These are phyloP conservation scores for Gnomoniopsis smithogilvyi DNA, from an alignment of 2,329 filamentous ascomycete species.

Conservation along the genomic window DNA sequence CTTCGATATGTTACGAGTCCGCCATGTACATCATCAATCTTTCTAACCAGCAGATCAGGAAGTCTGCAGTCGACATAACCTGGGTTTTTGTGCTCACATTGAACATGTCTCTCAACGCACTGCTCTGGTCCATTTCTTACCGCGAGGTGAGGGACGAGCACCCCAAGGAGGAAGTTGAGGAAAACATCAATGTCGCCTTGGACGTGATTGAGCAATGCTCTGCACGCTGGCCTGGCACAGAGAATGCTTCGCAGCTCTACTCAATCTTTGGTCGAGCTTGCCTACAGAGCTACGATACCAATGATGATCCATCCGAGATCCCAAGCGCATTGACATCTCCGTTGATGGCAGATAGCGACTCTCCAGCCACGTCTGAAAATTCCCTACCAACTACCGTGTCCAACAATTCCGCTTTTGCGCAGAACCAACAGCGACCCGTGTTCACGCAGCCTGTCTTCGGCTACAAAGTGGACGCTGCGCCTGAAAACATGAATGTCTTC, in stretches of 20 bases:
- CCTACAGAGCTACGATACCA: constrained; percentile 77
- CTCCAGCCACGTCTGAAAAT: constrained; percentile 40
- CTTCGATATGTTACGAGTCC: constrained; percentile 78
- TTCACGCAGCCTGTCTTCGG: constrained; percentile 56
- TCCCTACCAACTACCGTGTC: constrained; percentile 33
- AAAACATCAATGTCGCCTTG: constrained; percentile 69
- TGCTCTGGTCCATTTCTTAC: constrained; percentile 90
- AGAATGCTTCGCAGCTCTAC: constrained; percentile 81
- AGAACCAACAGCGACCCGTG: constrained; percentile 31
- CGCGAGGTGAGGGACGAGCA: constrained; percentile 74
- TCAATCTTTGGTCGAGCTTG: constrained; percentile 81
- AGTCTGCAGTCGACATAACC: constrained; percentile 75
- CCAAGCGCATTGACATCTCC: constrained; percentile 41
- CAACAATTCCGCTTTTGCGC: constrained; percentile 16
- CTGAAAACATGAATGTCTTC: constrained; percentile 49
- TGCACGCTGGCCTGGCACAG: constrained; percentile 88
- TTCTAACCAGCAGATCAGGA: constrained; percentile 75
- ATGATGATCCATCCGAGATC: constrained; percentile 37
- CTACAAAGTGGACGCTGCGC: constrained; percentile 54
- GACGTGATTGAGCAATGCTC: constrained; percentile 77
- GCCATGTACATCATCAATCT: constrained; percentile 78
- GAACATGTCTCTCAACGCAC: constrained; percentile 87
- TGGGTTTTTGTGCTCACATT: constrained; percentile 91
- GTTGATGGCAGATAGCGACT: constrained; percentile 46
- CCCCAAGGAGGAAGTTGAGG: constrained; percentile 70